These are phyloP conservation scores for Ceratocystis harringtonii DNA, from an alignment of 2,329 filamentous ascomycete species.

Conservation along the genomic window DNA sequence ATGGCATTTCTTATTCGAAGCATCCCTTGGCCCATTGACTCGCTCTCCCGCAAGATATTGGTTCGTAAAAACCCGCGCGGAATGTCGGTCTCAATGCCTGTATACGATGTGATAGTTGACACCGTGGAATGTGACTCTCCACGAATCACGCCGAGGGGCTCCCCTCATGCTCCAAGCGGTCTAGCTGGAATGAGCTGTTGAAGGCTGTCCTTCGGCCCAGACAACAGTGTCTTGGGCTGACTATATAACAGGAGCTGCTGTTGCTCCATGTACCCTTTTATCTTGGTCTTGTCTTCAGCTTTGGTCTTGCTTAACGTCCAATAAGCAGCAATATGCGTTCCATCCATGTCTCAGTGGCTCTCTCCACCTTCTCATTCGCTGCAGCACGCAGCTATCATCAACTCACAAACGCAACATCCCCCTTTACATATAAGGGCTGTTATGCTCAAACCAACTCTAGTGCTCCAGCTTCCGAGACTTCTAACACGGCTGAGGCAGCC, in stretches of 20 bases:
- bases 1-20: background rate
- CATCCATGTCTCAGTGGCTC: background rate
- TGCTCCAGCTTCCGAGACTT: background rate
- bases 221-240: background rate
- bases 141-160: background rate
- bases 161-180: background rate
- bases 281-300: background rate
- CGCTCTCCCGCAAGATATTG: background rate
- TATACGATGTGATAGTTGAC: background rate
- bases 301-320: background rate
- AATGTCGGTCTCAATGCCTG: background rate
- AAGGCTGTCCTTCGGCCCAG: background rate
- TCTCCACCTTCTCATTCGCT: background rate
- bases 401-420: background rate
- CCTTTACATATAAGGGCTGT: constrained; percentile 3
- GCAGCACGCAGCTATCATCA: background rate
- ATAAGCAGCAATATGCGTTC: background rate
- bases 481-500: background rate
- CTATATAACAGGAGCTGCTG: background rate
- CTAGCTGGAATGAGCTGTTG: background rate
- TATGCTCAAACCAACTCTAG: background rate
- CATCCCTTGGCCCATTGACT: background rate
- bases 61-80: background rate
- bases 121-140: background rate
- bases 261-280: background rate